Evolutionary conservation across 495 filamentous ascomycete species (phyloP).

Genomic region (Melanomma pulvis-pyrius): DNA sequence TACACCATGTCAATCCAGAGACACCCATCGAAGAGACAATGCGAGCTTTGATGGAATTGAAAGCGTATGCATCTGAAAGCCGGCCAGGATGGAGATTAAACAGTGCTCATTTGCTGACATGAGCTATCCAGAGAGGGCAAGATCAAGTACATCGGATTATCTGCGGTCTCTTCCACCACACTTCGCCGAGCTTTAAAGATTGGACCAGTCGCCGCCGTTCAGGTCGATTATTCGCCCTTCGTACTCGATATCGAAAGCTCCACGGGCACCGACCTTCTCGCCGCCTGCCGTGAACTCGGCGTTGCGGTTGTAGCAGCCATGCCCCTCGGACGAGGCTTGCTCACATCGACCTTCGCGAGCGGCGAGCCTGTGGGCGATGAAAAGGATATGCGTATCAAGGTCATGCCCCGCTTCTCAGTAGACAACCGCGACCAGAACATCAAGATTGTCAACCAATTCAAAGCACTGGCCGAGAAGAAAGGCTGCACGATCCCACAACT

Average conservation of each 20-base stretch:
- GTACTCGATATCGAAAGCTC: constrained; percentile 58
- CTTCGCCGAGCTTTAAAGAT: constrained; percentile 62
- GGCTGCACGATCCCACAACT: constrained; percentile 54
- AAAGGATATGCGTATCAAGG: constrained; percentile 46
- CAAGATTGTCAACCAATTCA: constrained; percentile 49
- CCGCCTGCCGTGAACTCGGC: constrained; percentile 64
- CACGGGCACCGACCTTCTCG: constrained; percentile 50
- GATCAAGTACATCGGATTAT: constrained; percentile 63
- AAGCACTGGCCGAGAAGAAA: constrained; percentile 53
- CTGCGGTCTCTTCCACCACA: constrained; percentile 58
- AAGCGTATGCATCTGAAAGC: constrained; percentile 44
- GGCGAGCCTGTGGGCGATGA: constrained; percentile 49
- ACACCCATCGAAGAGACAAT: constrained; percentile 69
- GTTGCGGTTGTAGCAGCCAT: constrained; percentile 62
- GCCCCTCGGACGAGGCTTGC: constrained; percentile 64
- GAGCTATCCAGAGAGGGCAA: constrained; percentile 53
- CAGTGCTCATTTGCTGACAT: background rate
- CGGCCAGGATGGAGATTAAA: background rate
- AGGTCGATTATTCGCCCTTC: constrained; percentile 67
- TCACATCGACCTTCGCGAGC: constrained; percentile 54
- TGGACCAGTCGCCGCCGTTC: constrained; percentile 60
- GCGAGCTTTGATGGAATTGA: constrained; percentile 54
- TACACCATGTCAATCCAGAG: constrained; percentile 52
- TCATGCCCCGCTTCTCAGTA: constrained; percentile 53
- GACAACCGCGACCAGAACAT: constrained; percentile 59